Percentiles rank a stretch among this genome's conserved stretches.
Evolutionary conservation across 106 monocot species (phyloP).

Genomic region (Acorus calamus): DNA sequence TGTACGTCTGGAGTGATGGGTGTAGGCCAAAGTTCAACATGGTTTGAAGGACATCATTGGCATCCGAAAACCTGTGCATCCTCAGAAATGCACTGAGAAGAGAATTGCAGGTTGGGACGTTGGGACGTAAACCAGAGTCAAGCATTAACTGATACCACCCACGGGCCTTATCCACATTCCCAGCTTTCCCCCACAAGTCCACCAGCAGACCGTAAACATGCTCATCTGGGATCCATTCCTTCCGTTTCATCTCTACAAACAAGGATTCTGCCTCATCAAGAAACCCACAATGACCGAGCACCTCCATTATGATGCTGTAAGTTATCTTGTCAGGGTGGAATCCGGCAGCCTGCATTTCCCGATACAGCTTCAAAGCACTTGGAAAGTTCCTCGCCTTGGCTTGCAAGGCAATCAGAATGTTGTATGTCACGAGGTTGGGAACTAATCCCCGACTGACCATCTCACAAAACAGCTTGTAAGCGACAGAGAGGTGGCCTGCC

Average conservation of each 20-base stretch:
- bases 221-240: constrained; percentile 78
- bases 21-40: constrained; percentile 56
- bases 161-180: constrained; percentile 64
- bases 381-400: constrained; percentile 85
- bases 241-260: constrained; percentile 60
- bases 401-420: constrained; percentile 89
- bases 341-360: constrained; percentile 80
- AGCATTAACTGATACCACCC: constrained; percentile 83
- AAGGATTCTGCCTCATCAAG: constrained; percentile 72
- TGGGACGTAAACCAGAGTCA: constrained; percentile 62
- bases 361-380: constrained; percentile 60
- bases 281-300: constrained; percentile 63
- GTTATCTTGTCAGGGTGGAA: constrained; percentile 91
- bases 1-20: constrained; percentile 89
- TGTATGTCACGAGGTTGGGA: constrained; percentile 93
- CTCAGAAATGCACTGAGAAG: constrained; percentile 75
- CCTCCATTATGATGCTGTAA: constrained; percentile 90
- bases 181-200: constrained; percentile 94
- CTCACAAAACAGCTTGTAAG: constrained; percentile 73
- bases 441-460: constrained; percentile 74
- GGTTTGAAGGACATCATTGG: constrained; percentile 43
- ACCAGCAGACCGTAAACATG: constrained; percentile 86
- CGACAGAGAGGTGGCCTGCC: constrained; percentile 67
- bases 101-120: constrained; percentile 90
- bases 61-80: constrained; percentile 51